phyloP scores from a whole-genome alignment of 139 green algal genomes.

The Raphidocelis subcapitata region DNA sequence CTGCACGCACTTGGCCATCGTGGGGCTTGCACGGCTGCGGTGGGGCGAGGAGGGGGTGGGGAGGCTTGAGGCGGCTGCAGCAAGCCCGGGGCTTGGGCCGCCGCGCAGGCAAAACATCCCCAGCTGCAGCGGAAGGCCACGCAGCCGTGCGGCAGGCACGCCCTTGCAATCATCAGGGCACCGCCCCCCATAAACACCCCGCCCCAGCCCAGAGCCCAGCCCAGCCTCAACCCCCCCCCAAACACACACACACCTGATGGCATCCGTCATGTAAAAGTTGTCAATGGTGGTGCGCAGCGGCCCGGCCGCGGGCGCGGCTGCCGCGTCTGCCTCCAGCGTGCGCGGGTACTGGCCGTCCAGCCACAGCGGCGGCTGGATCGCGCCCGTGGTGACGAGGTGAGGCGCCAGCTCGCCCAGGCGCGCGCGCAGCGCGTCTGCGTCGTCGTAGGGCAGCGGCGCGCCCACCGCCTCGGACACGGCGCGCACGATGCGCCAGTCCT shows the following conservation, averaged over 20 bases:
- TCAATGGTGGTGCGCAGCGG: conserved; percentile 69
- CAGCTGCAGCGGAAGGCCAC: too few species aligned
- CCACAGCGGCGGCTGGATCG: conserved; percentile 78
- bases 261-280: conserved; percentile 99
- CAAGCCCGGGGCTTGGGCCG: too few species aligned
- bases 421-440: conserved; percentile 60
- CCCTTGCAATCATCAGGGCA: too few species aligned
- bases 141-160: too few species aligned
- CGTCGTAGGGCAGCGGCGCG: conserved; percentile 84
- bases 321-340: conserved; percentile 37
- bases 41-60: too few species aligned
- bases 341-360: conserved; percentile 88
- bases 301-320: background rate
- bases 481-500: conserved; percentile 88
- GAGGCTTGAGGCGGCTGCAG: too few species aligned
- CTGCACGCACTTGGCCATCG: conserved; percentile 92
- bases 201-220: too few species aligned
- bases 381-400: conserved; percentile 64
- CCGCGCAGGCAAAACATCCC: too few species aligned
- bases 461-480: conserved; percentile 65
- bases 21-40: conserved; percentile 76
- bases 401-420: conserved; percentile 84
- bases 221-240: too few species aligned
- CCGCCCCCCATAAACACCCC: too few species aligned
- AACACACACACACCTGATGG: too few species aligned